A percentile compares a stretch with the other conserved stretches of the same genome.
Conservation (phyloP, 106 monocot genomes). For the Phalaenopsis aphrodite region DNA sequence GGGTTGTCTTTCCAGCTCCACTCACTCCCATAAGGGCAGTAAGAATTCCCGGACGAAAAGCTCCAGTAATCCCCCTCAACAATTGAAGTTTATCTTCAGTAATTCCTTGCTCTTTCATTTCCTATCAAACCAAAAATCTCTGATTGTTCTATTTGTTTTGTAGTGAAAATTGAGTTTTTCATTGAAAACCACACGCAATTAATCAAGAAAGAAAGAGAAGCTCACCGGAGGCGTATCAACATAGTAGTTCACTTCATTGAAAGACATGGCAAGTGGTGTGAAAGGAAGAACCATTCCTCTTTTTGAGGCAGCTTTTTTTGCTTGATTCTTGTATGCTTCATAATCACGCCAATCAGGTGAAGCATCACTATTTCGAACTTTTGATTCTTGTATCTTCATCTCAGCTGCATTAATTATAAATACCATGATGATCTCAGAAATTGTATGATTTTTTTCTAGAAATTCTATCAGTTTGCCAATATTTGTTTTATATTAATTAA, state of each 20-base stretch:
- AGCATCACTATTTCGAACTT: background rate
- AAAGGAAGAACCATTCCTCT: conserved; percentile 71
- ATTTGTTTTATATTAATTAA: background rate
- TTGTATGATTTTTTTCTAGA: background rate
- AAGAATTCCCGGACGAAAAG: conserved; percentile 66
- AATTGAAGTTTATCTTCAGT: conserved; percentile 52
- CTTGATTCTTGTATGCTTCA: background rate
- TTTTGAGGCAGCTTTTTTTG: background rate
- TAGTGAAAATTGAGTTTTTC: background rate
- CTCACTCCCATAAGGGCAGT: conserved; percentile 77
- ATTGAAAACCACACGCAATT: background rate
- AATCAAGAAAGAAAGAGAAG: background rate
- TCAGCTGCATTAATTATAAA: background rate
- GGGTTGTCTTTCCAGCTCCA: conserved; percentile 82
- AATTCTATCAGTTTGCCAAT: background rate
- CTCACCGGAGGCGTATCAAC: conserved; percentile 72
- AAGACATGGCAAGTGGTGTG: conserved; percentile 56
- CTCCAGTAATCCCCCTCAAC: conserved; percentile 42
- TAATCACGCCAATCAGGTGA: conserved; percentile 4
- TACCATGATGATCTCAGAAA: background rate
- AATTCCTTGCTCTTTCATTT: conserved; percentile 67
- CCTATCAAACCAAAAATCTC: conserved; percentile 18
- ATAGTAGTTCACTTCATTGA: conserved; percentile 52
- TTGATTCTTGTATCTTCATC: background rate
- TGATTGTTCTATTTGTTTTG: background rate